A percentile compares a stretch with the other conserved stretches of the same genome.
phyloP scores from a whole-genome alignment of 1,284 basidiomycete species.

The Boletus semigastroideus region DNA sequence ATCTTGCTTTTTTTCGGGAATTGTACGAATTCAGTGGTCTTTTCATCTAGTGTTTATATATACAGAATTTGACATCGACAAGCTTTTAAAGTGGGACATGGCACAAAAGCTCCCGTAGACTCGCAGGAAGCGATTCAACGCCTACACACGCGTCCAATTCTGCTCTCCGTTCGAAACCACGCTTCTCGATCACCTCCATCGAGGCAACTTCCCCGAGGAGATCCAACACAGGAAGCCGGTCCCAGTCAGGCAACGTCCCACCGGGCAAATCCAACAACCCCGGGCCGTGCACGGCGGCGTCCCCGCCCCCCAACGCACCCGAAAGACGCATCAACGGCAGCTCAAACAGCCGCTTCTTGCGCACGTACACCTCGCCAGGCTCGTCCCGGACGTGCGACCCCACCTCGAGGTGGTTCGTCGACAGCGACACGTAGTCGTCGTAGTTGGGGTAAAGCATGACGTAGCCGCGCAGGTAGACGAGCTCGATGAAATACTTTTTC shows the following conservation, averaged over 20 bases:
- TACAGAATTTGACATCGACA: background rate
- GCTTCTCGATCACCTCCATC: constrained; percentile 40
- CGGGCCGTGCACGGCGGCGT: constrained; percentile 7
- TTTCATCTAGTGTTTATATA: constrained; percentile 2
- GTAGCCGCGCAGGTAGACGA: constrained; percentile 76
- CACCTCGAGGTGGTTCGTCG: constrained; percentile 82
- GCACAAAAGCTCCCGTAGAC: constrained; percentile 41
- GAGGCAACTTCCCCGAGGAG: constrained; percentile 59
- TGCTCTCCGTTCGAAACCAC: constrained; percentile 36
- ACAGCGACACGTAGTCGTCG: constrained; percentile 64
- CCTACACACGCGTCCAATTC: constrained; percentile 26
- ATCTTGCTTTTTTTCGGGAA: constrained; percentile 14
- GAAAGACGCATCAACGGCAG: constrained; percentile 64
- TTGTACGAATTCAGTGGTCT: constrained; percentile 13
- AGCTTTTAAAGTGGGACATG: constrained; percentile 10
- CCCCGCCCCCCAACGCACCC: constrained; percentile 13
- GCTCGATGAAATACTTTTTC: constrained; percentile 87
- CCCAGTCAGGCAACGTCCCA: constrained; percentile 51
- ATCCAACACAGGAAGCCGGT: constrained; percentile 63
- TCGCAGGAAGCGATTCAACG: constrained; percentile 22
- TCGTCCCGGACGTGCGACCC: constrained; percentile 72
- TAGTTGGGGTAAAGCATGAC: constrained; percentile 88
- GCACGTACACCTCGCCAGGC: constrained; percentile 46
- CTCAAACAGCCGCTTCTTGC: constrained; percentile 63
- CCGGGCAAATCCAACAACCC: constrained; percentile 60